phyloP scores from a whole-genome alignment of 2,329 filamentous ascomycete species.

The Fusarium burgessii region DNA sequence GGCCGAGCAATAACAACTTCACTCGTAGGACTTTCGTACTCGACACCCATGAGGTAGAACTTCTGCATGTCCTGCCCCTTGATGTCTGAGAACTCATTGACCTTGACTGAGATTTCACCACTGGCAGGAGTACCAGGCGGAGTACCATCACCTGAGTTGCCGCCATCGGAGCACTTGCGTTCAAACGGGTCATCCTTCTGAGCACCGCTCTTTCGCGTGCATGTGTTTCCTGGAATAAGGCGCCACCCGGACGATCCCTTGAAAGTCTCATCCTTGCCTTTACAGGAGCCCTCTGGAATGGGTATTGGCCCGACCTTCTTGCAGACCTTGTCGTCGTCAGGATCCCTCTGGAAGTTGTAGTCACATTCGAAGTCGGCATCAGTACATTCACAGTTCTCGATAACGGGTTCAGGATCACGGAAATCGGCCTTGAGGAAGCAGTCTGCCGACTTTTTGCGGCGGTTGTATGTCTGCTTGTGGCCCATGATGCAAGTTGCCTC shows the following conservation, averaged over 20 bases:
- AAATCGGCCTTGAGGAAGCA: conserved; percentile 92
- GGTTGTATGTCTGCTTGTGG: conserved; percentile 86
- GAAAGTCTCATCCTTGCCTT: conserved; percentile 76
- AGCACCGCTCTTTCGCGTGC: conserved; percentile 68
- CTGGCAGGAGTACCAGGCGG: conserved; percentile 66
- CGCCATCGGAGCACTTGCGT: conserved; percentile 77
- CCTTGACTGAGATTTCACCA: conserved; percentile 73
- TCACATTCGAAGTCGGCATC: conserved; percentile 94
- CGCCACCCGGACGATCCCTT: conserved; percentile 91
- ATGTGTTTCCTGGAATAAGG: conserved; percentile 86
- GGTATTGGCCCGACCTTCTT: conserved; percentile 70
- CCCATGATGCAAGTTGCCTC: conserved; percentile 94
- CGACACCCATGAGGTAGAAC: conserved; percentile 83
- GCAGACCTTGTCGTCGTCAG: conserved; percentile 76
- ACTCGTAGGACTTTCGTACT: conserved; percentile 71
- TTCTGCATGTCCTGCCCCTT: conserved; percentile 65
- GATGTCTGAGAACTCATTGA: conserved; percentile 70
- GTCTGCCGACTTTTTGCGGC: conserved; percentile 87
- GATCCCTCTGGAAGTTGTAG: conserved; percentile 82
- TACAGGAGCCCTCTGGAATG: conserved; percentile 79
- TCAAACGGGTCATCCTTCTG: conserved; percentile 81
- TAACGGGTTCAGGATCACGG: conserved; percentile 77
- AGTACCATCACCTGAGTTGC: conserved; percentile 45
- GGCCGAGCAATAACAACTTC: conserved; percentile 76
- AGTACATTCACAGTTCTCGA: conserved; percentile 83